phyloP scores from a whole-genome alignment of 495 filamentous ascomycete species.

The Poronia punctata region DNA sequence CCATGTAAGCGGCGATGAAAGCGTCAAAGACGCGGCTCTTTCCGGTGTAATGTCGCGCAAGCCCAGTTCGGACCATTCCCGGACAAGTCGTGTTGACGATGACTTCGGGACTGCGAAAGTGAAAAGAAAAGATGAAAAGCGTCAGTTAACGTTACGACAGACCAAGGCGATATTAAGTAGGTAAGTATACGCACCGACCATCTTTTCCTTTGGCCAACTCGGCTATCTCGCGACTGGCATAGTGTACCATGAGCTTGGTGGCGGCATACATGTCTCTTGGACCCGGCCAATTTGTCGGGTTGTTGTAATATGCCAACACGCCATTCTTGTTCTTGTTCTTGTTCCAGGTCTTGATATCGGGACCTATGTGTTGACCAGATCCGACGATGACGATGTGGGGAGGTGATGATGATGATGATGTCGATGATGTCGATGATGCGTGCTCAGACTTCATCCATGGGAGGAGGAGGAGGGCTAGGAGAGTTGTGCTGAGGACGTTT shows the following conservation, averaged over 20 bases:
- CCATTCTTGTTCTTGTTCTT: constrained; percentile 11
- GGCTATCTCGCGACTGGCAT: constrained; percentile 28
- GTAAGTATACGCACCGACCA: constrained; percentile 16
- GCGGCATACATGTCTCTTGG: constrained; percentile 19
- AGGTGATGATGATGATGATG: constrained; percentile 1
- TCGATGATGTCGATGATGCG: constrained; percentile 6
- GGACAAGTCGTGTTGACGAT: constrained; percentile 37
- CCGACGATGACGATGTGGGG: constrained; percentile 15
- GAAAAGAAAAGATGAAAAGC: background rate
- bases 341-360: constrained; percentile 13
- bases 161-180: background rate
- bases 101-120: constrained; percentile 25
- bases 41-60: constrained; percentile 23
- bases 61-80: constrained; percentile 36
- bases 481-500: constrained; percentile 44
- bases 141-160: background rate
- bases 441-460: constrained; percentile 16
- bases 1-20: constrained; percentile 14
- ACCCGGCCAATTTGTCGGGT: constrained; percentile 23
- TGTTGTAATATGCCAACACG: constrained; percentile 22
- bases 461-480: constrained; percentile 40
- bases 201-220: constrained; percentile 18
- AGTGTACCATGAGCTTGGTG: constrained; percentile 36
- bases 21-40: constrained; percentile 9
- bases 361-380: constrained; percentile 9